phyloP scores from a whole-genome alignment of 192 early-diverging fungal genomes.

The Jimgerdemannia flammicorona region DNA sequence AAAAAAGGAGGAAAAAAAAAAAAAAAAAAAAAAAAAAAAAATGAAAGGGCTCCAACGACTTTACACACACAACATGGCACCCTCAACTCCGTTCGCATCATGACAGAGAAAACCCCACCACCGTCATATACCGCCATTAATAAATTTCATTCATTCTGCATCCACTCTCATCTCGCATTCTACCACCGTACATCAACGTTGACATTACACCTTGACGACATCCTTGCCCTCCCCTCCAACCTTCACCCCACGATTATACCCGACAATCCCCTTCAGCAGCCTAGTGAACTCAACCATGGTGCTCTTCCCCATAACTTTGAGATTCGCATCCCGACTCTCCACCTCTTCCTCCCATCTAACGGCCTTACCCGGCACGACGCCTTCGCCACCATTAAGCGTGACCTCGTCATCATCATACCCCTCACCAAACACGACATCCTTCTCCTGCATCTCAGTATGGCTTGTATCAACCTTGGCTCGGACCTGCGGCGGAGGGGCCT shows the following conservation, averaged over 20 bases:
- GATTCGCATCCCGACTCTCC: not conserved
- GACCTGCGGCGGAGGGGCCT: not conserved
- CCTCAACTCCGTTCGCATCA: too few species aligned
- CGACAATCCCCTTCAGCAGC: slow-evolving; percentile 27
- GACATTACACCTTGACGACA: not conserved
- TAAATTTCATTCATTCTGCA: too few species aligned
- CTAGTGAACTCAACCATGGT: slow-evolving; percentile 23
- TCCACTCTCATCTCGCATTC: too few species aligned
- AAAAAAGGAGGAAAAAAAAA: too few species aligned
- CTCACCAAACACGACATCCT: slow-evolving; percentile 17
- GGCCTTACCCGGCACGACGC: not conserved
- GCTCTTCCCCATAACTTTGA: not conserved
- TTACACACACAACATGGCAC: too few species aligned
- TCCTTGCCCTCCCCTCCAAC: slow-evolving; percentile 22
- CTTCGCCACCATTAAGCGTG: not conserved
- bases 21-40: too few species aligned
- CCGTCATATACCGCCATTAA: too few species aligned
- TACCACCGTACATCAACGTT: not conserved
- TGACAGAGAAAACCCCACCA: too few species aligned
- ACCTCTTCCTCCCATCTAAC: not conserved
- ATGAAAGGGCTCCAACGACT: too few species aligned
- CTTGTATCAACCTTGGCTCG: not conserved
- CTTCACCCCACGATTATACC: slow-evolving; percentile 28
- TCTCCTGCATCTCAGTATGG: slow-evolving; percentile 13
- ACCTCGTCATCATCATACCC: not conserved